Percentiles rank a stretch among this genome's conserved stretches.
These are phyloP conservation scores for Lasiodiplodia citricola DNA, from an alignment of 2,329 filamentous ascomycete genomes.

Conservation along the genomic window DNA sequence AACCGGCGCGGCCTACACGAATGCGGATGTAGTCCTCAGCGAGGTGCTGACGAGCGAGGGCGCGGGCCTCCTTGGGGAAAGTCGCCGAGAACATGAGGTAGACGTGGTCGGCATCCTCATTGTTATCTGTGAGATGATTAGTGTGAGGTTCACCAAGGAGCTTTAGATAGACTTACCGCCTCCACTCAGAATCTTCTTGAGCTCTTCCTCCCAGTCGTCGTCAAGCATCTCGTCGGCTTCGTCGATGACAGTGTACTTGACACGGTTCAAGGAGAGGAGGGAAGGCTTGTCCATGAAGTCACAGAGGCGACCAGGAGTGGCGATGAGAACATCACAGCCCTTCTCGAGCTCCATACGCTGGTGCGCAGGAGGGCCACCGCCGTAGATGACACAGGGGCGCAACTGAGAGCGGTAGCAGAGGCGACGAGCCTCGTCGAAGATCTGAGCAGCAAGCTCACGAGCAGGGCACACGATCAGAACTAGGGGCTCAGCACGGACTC, in stretches of 20 bases:
- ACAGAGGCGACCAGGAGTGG: conserved; percentile 81
- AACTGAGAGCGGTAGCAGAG: conserved; percentile 95
- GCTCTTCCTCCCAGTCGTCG: conserved; percentile 76
- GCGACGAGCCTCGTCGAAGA: conserved; percentile 91
- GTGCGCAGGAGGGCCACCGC: conserved; percentile 73
- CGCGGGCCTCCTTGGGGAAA: conserved; percentile 80
- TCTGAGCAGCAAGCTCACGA: conserved; percentile 89
- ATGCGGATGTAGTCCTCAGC: conserved; percentile 76
- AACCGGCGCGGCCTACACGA: conserved; percentile 85
- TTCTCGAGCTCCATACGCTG: conserved; percentile 76
- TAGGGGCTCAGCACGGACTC: conserved; percentile 80
- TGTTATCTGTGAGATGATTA: conserved; percentile 61
- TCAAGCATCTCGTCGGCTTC: conserved; percentile 94
- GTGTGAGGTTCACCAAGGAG: conserved; percentile 29
- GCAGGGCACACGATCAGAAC: conserved; percentile 86
- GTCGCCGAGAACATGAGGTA: conserved; percentile 93
- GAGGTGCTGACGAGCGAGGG: conserved; percentile 78
- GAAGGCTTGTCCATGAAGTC: conserved; percentile 79
- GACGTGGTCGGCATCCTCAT: conserved; percentile 72
- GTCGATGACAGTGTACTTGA: conserved; percentile 81
- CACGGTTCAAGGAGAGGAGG: conserved; percentile 72
- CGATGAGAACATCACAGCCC: conserved; percentile 89
- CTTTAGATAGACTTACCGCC: conserved; percentile 61
- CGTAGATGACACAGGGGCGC: conserved; percentile 87
- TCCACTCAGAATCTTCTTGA: conserved; percentile 77